These are phyloP conservation scores for Tylopilus sp. DNA, from an alignment of 768 basidiomycete species.

Conservation along the genomic window DNA sequence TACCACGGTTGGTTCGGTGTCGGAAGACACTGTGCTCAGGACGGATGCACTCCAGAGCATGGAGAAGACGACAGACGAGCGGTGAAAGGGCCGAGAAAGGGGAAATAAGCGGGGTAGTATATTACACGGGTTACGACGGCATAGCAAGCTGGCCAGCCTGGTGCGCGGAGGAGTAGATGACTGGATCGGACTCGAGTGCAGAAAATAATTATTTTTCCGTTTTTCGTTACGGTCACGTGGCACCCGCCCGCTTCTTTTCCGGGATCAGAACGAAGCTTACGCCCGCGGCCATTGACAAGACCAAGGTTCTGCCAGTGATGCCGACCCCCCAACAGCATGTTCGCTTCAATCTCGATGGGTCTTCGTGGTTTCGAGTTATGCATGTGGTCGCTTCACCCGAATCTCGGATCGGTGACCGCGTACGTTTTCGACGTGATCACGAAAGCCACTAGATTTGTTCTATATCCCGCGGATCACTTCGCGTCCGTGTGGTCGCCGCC, in stretches of 20 bases:
- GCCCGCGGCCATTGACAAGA: no score
- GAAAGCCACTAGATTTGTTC: neutral
- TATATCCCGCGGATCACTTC: constrained; percentile 1
- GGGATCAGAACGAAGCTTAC: no score
- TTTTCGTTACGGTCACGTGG: no score
- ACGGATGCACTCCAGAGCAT: constrained; percentile 68
- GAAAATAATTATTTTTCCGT: no score
- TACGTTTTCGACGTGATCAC: constrained; percentile 1
- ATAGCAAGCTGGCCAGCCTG: constrained; percentile 25
- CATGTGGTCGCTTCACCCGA: neutral
- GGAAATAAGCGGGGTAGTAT: constrained; percentile 16
- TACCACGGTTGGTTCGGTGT: constrained; percentile 78
- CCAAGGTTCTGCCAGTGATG: no score
- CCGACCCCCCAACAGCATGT: neutral
- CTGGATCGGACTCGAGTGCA: no score
- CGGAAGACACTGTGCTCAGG: constrained; percentile 56
- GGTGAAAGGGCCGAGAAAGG: constrained; percentile 16
- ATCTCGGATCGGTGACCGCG: neutral
- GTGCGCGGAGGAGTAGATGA: no score
- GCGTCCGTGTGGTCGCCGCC: no score
- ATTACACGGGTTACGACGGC: constrained; percentile 23
- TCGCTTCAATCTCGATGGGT: neutral
- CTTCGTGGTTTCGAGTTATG: neutral
- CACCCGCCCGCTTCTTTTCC: no score
- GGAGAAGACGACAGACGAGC: constrained; percentile 9